Base-by-base conservation (phyloP, 202 grass and related monocot species). In the Carex arenaria region DNA sequence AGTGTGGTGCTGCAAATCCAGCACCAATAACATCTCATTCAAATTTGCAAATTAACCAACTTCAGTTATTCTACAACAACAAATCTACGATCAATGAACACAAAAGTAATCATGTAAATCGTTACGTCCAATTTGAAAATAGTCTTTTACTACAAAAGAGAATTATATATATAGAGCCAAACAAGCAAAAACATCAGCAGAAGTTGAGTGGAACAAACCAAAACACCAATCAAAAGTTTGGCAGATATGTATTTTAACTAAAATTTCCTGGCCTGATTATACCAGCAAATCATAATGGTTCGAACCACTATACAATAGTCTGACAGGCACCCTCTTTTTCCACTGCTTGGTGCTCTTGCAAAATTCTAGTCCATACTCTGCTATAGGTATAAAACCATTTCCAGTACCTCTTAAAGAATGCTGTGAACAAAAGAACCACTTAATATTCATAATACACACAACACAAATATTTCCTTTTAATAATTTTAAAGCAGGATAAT, bases 361-460 rank as follows among this genome's bases (percentile, higher is more conserved):
- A 69, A 94, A 99, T 85, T 99, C 88, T 59, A 94, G 62, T 65
- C 96, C 93, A 63, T 99, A 99, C 57, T 96, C 93, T 55, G 91
- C 88, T 87, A 96, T 99, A 47, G 93, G 91, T 83, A 99, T 92
- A 71, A 99, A 99, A 31, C 96, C 91, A n/a, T 91, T 94, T 43
- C 91, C 90, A 43, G 78, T 60, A n/a, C 85, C 88, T 14, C 65
- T 69, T 43, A 49, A 57, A 11, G 64, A 67, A 85, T 96, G 92
- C 93, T 99, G 88, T 64, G 72, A 82, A 86, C 5, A 87, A 84
- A 81, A 57, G 2, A 82, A 15, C 31, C 26, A 23, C 60, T 81
- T 81, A 7, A 64, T 65, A 67, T 82, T 82, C 45, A 34, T 49
- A 61, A 11, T 30, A 26, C 31, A 67, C 10, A 31, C 5, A 11